A percentile compares a stretch with the other conserved stretches of the same genome.
Evolutionary conservation across 306 rosid species (phyloP).

Genomic region (Lathyrus sativus): DNA sequence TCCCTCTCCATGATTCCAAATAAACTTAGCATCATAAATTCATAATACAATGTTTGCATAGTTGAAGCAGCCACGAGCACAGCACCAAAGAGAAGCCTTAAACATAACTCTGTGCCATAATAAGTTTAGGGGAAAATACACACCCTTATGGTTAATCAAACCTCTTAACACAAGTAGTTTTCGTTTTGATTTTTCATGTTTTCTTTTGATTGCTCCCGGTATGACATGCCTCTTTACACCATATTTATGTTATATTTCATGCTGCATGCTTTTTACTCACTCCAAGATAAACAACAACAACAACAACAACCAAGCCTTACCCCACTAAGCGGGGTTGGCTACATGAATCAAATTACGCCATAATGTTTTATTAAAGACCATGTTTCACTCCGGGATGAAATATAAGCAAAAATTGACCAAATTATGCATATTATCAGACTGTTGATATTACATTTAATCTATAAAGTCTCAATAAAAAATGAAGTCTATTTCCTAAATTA

Average conservation of each 20-base stretch:
- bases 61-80: conserved; percentile 18
- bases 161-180: conserved; percentile 25
- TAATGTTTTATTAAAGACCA: too few relatives aligned
- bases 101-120: neutral
- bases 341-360: too few relatives aligned
- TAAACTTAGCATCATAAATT: conserved; percentile 16
- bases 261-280: conserved; percentile 23
- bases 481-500: too few relatives aligned
- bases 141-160: neutral
- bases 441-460: neutral
- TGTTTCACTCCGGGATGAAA: neutral
- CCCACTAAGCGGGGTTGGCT: too few relatives aligned
- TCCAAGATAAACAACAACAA: neutral
- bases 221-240: conserved; percentile 7
- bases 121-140: conserved; percentile 16
- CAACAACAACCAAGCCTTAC: too few relatives aligned
- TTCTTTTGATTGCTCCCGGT: conserved; percentile 17
- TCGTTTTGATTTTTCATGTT: neutral
- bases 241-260: conserved; percentile 14
- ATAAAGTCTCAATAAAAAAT: too few relatives aligned
- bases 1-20: conserved; percentile 11
- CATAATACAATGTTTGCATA: conserved; percentile 18
- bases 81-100: conserved; percentile 16
- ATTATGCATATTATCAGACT: neutral
- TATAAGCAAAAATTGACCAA: neutral